A percentile compares a stretch with the other conserved stretches of the same genome.
Evolutionary conservation across 2,329 filamentous ascomycete species (phyloP).

Genomic region (Pseudogymnoascus destructans): DNA sequence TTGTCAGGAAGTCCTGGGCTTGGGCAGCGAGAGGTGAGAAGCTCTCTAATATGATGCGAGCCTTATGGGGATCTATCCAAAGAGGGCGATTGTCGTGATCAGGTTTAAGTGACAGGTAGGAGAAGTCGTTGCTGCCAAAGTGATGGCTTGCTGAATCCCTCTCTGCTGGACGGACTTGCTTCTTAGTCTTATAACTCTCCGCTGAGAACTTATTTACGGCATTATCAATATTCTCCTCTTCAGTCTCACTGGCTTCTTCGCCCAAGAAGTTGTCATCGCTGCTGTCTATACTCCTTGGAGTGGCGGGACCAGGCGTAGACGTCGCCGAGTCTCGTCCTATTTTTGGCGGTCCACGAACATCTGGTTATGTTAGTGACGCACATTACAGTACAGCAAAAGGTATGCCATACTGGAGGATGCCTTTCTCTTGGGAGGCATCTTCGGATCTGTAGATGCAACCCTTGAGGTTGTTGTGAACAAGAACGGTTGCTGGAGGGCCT

Average conservation of each 20-base stretch:
- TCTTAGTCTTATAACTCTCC: slow-evolving; percentile 20
- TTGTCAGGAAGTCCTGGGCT: slow-evolving; percentile 89
- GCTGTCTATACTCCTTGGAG: slow-evolving; percentile 44
- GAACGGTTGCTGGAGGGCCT: background rate
- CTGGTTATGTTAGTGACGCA: slow-evolving; percentile 28
- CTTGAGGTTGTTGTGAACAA: slow-evolving; percentile 7
- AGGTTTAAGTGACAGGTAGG: slow-evolving; percentile 66
- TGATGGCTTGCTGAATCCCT: slow-evolving; percentile 26
- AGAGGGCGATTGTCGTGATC: slow-evolving; percentile 83
- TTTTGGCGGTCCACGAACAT: slow-evolving; percentile 38
- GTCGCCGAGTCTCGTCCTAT: slow-evolving; percentile 41
- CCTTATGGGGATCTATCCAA: slow-evolving; percentile 83
- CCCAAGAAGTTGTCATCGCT: slow-evolving; percentile 38
- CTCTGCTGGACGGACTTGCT: slow-evolving; percentile 3
- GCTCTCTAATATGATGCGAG: slow-evolving; percentile 83
- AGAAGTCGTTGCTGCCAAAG: slow-evolving; percentile 47
- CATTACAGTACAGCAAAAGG: slow-evolving; percentile 18
- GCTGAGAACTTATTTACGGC: slow-evolving; percentile 46
- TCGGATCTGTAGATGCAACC: slow-evolving; percentile 12
- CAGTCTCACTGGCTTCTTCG: slow-evolving; percentile 37
- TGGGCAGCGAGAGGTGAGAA: slow-evolving; percentile 79
- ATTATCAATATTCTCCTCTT: slow-evolving; percentile 41
- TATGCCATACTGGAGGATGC: slow-evolving; percentile 38
- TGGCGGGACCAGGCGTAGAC: slow-evolving; percentile 48
- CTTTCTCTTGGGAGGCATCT: slow-evolving; percentile 62